Conservation (phyloP, 345 rosid genomes). For the Ricinus communis region DNA sequence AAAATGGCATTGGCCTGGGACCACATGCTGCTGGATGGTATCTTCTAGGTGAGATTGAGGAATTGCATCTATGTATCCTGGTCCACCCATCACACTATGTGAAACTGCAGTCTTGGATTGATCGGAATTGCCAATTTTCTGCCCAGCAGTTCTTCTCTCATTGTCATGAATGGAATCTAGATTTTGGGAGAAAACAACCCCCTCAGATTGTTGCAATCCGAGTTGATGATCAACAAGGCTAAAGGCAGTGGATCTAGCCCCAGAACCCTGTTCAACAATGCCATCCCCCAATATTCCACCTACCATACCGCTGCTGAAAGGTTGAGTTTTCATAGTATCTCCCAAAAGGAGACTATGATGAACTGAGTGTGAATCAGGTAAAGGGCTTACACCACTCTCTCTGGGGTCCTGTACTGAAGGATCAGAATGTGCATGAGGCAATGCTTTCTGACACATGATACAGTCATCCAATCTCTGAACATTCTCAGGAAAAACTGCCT, state of each 20-base stretch:
- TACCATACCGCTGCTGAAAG: constrained; percentile 29
- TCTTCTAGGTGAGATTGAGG: constrained; percentile 35
- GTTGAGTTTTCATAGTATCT: constrained; percentile 32
- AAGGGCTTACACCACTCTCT: constrained; percentile 23
- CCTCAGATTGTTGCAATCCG: constrained; percentile 30
- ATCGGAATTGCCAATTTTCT: constrained; percentile 33
- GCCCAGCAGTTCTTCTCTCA: constrained; percentile 18
- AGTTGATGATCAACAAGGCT: constrained; percentile 38
- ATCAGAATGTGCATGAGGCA: constrained; percentile 75
- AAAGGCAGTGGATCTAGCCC: constrained; percentile 24
- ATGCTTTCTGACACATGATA: constrained; percentile 58
- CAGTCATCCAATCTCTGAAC: constrained; percentile 49
- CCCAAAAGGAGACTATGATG: constrained; percentile 49
- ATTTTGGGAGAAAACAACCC: constrained; percentile 29
- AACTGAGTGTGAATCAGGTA: constrained; percentile 31
- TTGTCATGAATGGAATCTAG: constrained; percentile 26
- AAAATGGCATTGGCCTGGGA: constrained; percentile 28
- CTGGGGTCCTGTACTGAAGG: constrained; percentile 42
- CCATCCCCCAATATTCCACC: constrained; percentile 40
- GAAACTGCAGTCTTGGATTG: constrained; percentile 31
- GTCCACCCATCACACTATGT: constrained; percentile 24
- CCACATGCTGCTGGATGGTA: constrained; percentile 24
- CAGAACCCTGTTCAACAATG: constrained; percentile 37
- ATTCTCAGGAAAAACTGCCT: constrained; percentile 37
- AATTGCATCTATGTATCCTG: constrained; percentile 26